phyloP scores from a whole-genome alignment of 140 eudicot species.

The Cichorium intybus region DNA sequence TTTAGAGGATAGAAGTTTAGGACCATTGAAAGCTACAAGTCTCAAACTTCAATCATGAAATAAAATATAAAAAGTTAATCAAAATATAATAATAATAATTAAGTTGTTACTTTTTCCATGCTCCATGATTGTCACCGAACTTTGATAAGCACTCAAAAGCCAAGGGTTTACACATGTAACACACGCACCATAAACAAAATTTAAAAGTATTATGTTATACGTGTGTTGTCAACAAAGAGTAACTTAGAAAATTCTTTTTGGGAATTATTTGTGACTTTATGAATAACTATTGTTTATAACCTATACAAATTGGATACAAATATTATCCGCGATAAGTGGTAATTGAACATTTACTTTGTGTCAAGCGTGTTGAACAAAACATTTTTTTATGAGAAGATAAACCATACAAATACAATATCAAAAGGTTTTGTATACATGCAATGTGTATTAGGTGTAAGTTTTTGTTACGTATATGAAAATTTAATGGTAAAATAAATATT shows the following conservation, averaged over 20 bases:
- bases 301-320: too few relatives aligned
- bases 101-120: not conserved
- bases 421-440: too few relatives aligned
- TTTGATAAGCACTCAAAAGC: not conserved
- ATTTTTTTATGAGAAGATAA: too few relatives aligned
- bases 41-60: not conserved
- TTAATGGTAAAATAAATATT: not conserved
- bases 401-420: too few relatives aligned
- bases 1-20: conserved; percentile 8
- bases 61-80: too few relatives aligned
- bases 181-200: not conserved
- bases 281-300: not conserved
- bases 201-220: not conserved
- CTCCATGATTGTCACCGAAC: not conserved
- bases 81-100: too few relatives aligned
- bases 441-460: too few relatives aligned
- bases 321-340: too few relatives aligned
- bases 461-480: not conserved
- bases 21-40: conserved; percentile 20
- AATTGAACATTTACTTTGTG: too few relatives aligned
- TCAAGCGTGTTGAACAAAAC: too few relatives aligned
- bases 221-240: not conserved
- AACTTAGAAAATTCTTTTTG: not conserved
- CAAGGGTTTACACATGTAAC: not conserved
- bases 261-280: not conserved